Evolutionary conservation across 225 moss, liverwort and hornwort genomes (phyloP).

Genomic region (Polytrichum commune): DNA sequence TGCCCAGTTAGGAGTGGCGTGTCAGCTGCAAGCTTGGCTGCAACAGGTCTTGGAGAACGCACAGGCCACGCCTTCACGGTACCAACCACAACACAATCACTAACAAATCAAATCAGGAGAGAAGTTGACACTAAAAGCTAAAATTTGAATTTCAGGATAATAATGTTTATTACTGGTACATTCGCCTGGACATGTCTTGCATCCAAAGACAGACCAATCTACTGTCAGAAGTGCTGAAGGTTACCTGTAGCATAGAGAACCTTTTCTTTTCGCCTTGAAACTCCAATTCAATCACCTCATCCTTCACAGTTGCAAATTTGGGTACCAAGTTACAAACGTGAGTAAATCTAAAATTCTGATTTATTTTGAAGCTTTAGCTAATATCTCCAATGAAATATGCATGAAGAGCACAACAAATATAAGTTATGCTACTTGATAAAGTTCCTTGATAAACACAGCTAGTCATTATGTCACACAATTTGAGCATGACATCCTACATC

Average conservation of each 20-base stretch:
- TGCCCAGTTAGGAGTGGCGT: slow-evolving; percentile 92
- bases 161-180: too few species aligned
- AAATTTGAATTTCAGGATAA: too few species aligned
- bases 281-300: slow-evolving; percentile 85
- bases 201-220: too few species aligned
- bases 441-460: too few species aligned
- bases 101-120: not conserved
- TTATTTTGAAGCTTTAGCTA: too few species aligned
- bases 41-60: slow-evolving; percentile 85
- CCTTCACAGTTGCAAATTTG: slow-evolving; percentile 25
- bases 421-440: too few species aligned
- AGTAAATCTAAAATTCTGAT: not conserved
- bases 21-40: slow-evolving; percentile 85
- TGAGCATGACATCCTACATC: too few species aligned
- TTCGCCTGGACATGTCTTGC: too few species aligned
- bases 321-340: not conserved
- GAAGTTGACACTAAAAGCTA: not conserved
- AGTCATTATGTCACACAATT: too few species aligned
- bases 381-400: too few species aligned
- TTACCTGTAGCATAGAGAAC: slow-evolving; percentile 82
- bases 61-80: slow-evolving; percentile 89
- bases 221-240: not conserved
- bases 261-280: slow-evolving; percentile 86
- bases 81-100: slow-evolving; percentile 20
- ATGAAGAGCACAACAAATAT: too few species aligned